phyloP scores from a whole-genome alignment of 345 rosid species.

The Lumnitzera littorea region DNA sequence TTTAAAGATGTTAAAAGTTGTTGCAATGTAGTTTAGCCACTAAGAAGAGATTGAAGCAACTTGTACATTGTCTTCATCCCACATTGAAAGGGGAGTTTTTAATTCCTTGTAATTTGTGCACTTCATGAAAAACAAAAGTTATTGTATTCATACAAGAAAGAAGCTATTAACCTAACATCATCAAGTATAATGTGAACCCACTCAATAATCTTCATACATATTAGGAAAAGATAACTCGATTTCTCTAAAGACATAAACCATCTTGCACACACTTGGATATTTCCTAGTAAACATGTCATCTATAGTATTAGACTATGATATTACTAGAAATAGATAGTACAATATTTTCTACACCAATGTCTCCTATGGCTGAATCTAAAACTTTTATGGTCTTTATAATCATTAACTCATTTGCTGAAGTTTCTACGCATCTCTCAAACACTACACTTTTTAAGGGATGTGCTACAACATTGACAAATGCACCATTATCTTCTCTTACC shows the following conservation, averaged over 20 bases:
- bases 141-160: neutral
- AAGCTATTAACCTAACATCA: neutral
- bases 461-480: neutral
- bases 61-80: neutral
- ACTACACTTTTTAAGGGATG: neutral
- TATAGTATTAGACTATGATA: neutral
- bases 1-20: neutral
- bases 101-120: conserved; percentile 1
- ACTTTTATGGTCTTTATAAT: neutral
- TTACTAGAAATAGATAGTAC: neutral
- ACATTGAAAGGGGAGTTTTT: neutral
- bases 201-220: neutral
- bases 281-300: neutral
- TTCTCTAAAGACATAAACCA: neutral
- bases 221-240: neutral
- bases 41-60: conserved; percentile 6
- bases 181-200: neutral
- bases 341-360: conserved; percentile 1
- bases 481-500: neutral
- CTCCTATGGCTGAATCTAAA: neutral
- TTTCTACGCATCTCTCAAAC: neutral
- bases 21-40: neutral
- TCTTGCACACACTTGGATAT: neutral
- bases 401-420: neutral
- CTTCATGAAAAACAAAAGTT: conserved; percentile 5